Conservation (phyloP, 768 basidiomycete species). For the Goffeauzyma gilvescens region DNA sequence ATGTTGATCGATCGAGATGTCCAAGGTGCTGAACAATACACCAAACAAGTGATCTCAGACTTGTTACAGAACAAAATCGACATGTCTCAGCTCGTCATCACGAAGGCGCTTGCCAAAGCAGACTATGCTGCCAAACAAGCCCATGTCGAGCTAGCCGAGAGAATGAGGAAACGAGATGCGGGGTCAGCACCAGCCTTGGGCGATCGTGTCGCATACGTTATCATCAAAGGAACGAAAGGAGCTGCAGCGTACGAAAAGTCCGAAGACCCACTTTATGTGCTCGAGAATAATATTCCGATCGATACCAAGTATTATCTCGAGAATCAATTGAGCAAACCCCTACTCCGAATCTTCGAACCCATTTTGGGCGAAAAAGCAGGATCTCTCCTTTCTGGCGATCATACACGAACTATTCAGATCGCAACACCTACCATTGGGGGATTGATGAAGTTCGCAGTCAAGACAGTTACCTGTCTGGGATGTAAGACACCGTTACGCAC, state of each 20-base stretch:
- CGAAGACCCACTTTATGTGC: slow-evolving; percentile 88
- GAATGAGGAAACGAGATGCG: slow-evolving; percentile 92
- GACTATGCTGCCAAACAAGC: slow-evolving; percentile 79
- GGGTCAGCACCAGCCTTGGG: slow-evolving; percentile 94
- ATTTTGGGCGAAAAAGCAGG: slow-evolving; percentile 81
- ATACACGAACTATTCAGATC: slow-evolving; percentile 85
- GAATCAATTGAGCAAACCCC: slow-evolving; percentile 88
- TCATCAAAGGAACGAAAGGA: slow-evolving; percentile 88
- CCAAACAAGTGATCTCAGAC: slow-evolving; percentile 81
- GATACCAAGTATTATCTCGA: slow-evolving; percentile 97
- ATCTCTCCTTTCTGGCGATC: slow-evolving; percentile 74
- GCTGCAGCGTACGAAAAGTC: slow-evolving; percentile 98
- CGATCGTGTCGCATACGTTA: slow-evolving; percentile 97
- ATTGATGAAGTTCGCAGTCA: slow-evolving; percentile 95
- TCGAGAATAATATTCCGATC: slow-evolving; percentile 94
- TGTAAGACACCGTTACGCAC: slow-evolving; percentile 74
- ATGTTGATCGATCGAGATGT: slow-evolving; percentile 93
- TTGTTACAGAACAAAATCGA: slow-evolving; percentile 90
- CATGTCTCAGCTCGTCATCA: slow-evolving; percentile 98
- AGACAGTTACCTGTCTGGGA: slow-evolving; percentile 81
- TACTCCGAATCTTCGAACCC: slow-evolving; percentile 95
- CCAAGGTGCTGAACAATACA: slow-evolving; percentile 77
- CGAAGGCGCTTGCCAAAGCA: slow-evolving; percentile 85
- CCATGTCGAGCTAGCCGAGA: slow-evolving; percentile 81
- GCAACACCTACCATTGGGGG: slow-evolving; percentile 92